A percentile compares a stretch with the other conserved stretches of the same genome.
Evolutionary conservation across 2,329 filamentous ascomycete species (phyloP).

Genomic region (Botryotinia convoluta): DNA sequence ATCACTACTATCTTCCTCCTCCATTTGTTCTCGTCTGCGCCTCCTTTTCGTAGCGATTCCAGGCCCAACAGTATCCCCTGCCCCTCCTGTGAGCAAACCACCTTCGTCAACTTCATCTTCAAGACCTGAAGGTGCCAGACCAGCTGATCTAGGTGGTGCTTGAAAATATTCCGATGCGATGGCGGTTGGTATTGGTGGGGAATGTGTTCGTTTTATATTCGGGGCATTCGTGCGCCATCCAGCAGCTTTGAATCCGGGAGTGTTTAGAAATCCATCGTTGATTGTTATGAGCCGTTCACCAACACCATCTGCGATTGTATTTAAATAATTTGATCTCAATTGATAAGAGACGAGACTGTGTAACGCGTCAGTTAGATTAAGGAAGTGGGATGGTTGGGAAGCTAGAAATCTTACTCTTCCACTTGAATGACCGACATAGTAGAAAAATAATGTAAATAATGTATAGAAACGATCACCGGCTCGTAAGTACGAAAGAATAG

Average conservation of each 20-base stretch:
- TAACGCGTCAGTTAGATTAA: constrained; percentile 9
- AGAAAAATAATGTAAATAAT: neutral
- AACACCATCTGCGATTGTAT: constrained; percentile 77
- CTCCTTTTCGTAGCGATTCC: constrained; percentile 65
- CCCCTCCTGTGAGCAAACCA: constrained; percentile 64
- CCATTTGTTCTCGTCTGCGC: constrained; percentile 65
- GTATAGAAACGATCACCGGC: neutral
- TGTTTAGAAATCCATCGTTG: constrained; percentile 75
- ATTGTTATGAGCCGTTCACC: constrained; percentile 81
- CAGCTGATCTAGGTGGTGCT: constrained; percentile 59
- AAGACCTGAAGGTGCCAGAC: constrained; percentile 54
- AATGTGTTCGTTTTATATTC: constrained; percentile 79
- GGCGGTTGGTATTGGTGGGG: constrained; percentile 79
- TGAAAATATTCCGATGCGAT: constrained; percentile 84
- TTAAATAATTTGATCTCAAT: constrained; percentile 75
- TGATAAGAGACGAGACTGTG: constrained; percentile 77
- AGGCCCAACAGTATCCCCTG: constrained; percentile 65
- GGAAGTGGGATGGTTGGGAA: neutral
- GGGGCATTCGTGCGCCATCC: constrained; percentile 74
- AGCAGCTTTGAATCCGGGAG: constrained; percentile 76
- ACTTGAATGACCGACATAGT: constrained; percentile 41
- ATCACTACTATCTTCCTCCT: constrained; percentile 80
- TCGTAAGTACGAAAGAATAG: constrained; percentile 6
- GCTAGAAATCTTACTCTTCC: constrained; percentile 37
- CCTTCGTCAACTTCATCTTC: constrained; percentile 67